Conservation (phyloP, 495 filamentous ascomycete genomes). For the Darksidea phi region DNA sequence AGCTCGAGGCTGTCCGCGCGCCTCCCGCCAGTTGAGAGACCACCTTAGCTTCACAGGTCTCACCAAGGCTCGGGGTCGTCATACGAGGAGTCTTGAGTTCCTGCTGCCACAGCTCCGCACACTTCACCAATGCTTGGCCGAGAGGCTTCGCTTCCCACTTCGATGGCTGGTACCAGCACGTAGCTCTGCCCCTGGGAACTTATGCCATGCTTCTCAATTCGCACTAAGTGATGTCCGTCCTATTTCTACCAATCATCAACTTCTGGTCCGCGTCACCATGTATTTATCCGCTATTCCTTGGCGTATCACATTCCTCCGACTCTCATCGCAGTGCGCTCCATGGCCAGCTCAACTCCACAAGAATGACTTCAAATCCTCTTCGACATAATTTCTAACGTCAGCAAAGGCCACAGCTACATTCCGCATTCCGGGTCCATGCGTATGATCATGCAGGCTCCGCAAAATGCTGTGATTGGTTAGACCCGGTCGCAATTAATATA, state of each 20-base stretch:
- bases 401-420: background rate
- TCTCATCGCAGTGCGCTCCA: background rate
- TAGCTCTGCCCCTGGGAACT: too few relatives aligned
- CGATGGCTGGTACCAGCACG: too few relatives aligned
- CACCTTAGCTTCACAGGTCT: too few relatives aligned
- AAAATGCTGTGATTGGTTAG: constrained; percentile 10
- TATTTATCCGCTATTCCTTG: constrained; percentile 14
- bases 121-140: too few relatives aligned
- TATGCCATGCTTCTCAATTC: too few relatives aligned
- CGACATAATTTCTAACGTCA: background rate
- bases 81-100: too few relatives aligned
- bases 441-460: constrained; percentile 4
- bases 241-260: constrained; percentile 8
- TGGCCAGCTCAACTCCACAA: background rate
- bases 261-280: constrained; percentile 20
- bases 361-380: background rate
- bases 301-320: background rate
- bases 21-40: constrained; percentile 6
- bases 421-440: background rate
- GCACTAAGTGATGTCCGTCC: too few relatives aligned
- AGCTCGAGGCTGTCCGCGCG: constrained; percentile 30
- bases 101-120: too few relatives aligned
- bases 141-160: too few relatives aligned
- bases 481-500: constrained; percentile 30
- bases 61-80: too few relatives aligned